phyloP scores from a whole-genome alignment of 495 filamentous ascomycete genomes.

The Penicillium simplicissimum region DNA sequence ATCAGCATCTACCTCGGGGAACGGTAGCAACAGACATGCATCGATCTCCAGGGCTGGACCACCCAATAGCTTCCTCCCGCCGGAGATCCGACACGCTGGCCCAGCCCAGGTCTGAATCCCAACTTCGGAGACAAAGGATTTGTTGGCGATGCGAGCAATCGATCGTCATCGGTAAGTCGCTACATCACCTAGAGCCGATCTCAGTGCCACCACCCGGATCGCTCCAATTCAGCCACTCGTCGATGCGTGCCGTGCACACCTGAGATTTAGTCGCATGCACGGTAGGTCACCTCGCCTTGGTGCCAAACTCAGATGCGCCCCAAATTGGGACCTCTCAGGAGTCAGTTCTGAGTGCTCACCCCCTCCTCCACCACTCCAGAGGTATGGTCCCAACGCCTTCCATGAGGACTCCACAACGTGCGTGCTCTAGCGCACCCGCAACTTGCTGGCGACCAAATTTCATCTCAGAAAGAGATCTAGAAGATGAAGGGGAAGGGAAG shows the following conservation, averaged over 20 bases:
- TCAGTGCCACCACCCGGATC: slow-evolving; percentile 22
- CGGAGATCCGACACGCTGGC: background rate
- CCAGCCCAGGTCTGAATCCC: slow-evolving; percentile 4
- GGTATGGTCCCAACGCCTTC: background rate
- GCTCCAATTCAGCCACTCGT: slow-evolving; percentile 30
- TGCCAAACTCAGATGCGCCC: slow-evolving; percentile 15
- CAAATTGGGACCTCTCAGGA: background rate
- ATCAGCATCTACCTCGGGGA: background rate
- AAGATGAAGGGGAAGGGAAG: background rate
- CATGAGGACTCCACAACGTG: background rate
- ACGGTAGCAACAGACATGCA: slow-evolving; percentile 4
- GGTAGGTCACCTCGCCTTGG: slow-evolving; percentile 31
- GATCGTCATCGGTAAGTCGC: slow-evolving; percentile 27
- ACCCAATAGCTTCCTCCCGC: background rate
- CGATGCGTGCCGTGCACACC: slow-evolving; percentile 28
- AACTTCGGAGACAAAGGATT: slow-evolving; percentile 19
- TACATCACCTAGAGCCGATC: slow-evolving; percentile 22
- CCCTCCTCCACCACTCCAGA: background rate
- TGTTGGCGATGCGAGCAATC: slow-evolving; percentile 27
- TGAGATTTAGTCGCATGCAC: slow-evolving; percentile 31
- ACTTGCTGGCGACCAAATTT: background rate
- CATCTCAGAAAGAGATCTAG: background rate
- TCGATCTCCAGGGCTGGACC: background rate
- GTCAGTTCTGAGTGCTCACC: too few species aligned
- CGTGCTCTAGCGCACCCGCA: background rate